Evolutionary conservation across 305 asterid genomes (phyloP).

Genomic region (Fraxinus sp.): DNA sequence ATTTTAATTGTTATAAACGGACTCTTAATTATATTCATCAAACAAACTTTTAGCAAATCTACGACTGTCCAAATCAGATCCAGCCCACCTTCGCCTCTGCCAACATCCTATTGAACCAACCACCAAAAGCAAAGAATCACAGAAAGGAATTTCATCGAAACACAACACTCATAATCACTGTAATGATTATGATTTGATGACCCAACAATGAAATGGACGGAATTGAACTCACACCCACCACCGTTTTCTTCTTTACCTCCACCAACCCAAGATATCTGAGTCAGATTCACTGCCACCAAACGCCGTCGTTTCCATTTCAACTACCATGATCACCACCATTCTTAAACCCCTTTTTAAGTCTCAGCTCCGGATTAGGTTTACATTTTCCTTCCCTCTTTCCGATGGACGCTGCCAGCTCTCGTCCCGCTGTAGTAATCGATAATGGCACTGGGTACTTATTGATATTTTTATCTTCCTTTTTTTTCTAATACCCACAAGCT

Average conservation of each 20-base stretch:
- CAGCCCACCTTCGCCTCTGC: neutral
- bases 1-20: no score
- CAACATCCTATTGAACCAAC: neutral
- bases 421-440: slow-evolving; percentile 90
- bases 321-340: slow-evolving; percentile 48
- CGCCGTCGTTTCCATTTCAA: slow-evolving; percentile 37
- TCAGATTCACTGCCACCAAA: slow-evolving; percentile 28
- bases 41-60: no score
- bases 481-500: neutral
- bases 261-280: neutral
- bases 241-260: neutral
- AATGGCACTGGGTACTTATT: slow-evolving; percentile 79
- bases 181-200: slow-evolving; percentile 13
- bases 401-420: slow-evolving; percentile 78
- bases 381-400: slow-evolving; percentile 22
- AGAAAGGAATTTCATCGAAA: neutral
- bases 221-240: neutral
- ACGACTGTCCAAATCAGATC: no score
- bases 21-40: no score
- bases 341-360: slow-evolving; percentile 38
- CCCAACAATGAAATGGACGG: slow-evolving; percentile 35
- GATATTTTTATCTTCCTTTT: neutral
- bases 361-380: slow-evolving; percentile 32
- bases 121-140: slow-evolving; percentile 4
- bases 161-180: neutral